Evolutionary conservation across 805 yeast species (phyloP).

Genomic region (Metschnikowia lachancei): DNA sequence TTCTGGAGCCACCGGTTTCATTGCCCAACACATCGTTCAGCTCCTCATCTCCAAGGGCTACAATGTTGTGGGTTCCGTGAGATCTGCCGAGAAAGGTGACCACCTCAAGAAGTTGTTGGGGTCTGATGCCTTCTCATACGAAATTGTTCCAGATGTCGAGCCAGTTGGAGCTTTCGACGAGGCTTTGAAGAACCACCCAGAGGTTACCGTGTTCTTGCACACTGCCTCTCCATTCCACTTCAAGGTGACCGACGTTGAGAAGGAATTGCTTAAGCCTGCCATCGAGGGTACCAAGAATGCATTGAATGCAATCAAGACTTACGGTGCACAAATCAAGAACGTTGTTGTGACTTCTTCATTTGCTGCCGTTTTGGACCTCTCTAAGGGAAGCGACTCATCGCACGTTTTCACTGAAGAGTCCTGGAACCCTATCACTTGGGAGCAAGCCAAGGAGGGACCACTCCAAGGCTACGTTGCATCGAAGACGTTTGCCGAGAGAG

Average conservation of each 20-base stretch:
- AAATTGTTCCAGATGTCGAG: no score
- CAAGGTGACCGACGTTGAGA: conserved; percentile 43
- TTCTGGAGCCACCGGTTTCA: no score
- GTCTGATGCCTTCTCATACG: no score
- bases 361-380: conserved; percentile 14
- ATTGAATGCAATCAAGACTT: conserved; percentile 13
- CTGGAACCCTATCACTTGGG: conserved; percentile 56
- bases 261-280: conserved; percentile 56
- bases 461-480: conserved; percentile 40
- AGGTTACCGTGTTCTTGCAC: conserved; percentile 53
- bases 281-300: conserved; percentile 25
- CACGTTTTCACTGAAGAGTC: conserved; percentile 35
- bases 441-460: conserved; percentile 26
- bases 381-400: conserved; percentile 25
- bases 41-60: conserved; percentile 23
- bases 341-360: conserved; percentile 14
- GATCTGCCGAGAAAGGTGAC: conserved; percentile 26
- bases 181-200: no score
- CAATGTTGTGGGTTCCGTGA: conserved; percentile 27
- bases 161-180: no score
- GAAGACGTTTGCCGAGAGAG: conserved; percentile 34
- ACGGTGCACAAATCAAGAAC: no score
- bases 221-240: conserved; percentile 61
- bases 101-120: conserved; percentile 44
- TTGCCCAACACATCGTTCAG: conserved; percentile 24